Evolutionary conservation across 345 rosid species (phyloP), one percentile per base, ranked within the genome.

Genomic region (Citrus medica): DNA sequence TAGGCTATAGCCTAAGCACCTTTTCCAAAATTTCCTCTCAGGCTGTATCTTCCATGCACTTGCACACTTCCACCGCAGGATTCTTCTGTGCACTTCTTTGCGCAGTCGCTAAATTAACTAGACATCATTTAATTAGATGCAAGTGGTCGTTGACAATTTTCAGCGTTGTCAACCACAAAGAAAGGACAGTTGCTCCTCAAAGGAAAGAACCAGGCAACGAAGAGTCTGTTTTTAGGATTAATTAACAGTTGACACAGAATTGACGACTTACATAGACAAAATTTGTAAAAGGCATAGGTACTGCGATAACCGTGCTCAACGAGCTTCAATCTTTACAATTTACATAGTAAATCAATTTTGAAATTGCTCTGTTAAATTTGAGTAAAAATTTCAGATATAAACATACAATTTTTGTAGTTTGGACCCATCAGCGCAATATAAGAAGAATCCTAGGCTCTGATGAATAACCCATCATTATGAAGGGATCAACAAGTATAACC

Each of bases 281-380:
- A 40, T 9, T 9, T 2, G 3, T 2, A 40, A 9, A 9, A 40
- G 4, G 46, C 46, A 40, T 9, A 2, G 13, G 46, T 9, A 10
- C 46, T 2, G 4, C 3, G 0, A 40, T 40, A 40, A 9, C 42
- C 42, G 3, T 0, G 10, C 0, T 38, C 42, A 38, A 9, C 0
- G 1, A 9, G 0, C 13, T 2, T 40, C 46, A 40, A 40, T 1
- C 13, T 40, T 40, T 40, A 40, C 46, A 40, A 4, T 40, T 40
- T 40, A 40, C 46, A 40, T 40, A 2, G 46, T 40, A 9, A 40
- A 40, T 40, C 12, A 40, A 40, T 40, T 46, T 46, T 46, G 51
- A 46, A 13, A 3, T 46, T 46, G 51, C 5, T 46, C 51, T 46
- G 51, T 46, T 46, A 46, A 13, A 46, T 46, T 10, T 46, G 5